These are phyloP conservation scores for Spiromastix sp. DNA, from an alignment of 2,329 filamentous ascomycete species.

Conservation along the genomic window DNA sequence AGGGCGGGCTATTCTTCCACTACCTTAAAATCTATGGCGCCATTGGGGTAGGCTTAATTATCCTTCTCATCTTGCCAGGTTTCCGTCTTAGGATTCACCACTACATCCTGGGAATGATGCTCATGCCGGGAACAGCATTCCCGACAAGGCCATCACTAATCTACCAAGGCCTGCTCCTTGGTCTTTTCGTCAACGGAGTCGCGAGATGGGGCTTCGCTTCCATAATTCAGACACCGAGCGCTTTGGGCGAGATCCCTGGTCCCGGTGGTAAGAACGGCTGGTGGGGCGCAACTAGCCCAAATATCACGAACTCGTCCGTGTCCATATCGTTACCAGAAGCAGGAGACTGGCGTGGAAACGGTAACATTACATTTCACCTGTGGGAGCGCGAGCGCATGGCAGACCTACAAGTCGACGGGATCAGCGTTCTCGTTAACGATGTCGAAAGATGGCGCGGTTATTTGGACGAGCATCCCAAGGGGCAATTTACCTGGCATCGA, in stretches of 20 bases:
- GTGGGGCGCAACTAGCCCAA: conserved; percentile 37
- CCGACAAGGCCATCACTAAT: conserved; percentile 76
- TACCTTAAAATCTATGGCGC: conserved; percentile 70
- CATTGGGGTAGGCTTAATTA: conserved; percentile 55
- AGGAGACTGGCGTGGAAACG: conserved; percentile 22
- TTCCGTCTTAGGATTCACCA: conserved; percentile 86
- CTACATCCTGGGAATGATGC: conserved; percentile 77
- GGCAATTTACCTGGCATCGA: conserved; percentile 42
- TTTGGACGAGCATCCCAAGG: conserved; percentile 37
- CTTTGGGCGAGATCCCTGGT: conserved; percentile 46
- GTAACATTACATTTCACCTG: conserved; percentile 36
- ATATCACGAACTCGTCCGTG: conserved; percentile 41
- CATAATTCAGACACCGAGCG: conserved; percentile 69
- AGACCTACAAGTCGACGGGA: conserved; percentile 40
- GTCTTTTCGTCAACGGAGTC: conserved; percentile 87
- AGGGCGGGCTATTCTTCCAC: conserved; percentile 67
- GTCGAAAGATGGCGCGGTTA: conserved; percentile 52
- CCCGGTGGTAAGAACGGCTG: conserved; percentile 33
- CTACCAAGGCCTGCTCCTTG: conserved; percentile 82
- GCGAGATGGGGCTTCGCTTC: conserved; percentile 90
- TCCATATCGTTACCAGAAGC: conserved; percentile 33
- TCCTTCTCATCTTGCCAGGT: conserved; percentile 61
- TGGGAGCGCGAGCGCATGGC: conserved; percentile 32
- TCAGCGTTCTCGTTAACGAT: conserved; percentile 53
- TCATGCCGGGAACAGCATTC: conserved; percentile 79